Base-by-base conservation (phyloP, 2,329 filamentous ascomycete species). In the Colletotrichum sublineola region DNA sequence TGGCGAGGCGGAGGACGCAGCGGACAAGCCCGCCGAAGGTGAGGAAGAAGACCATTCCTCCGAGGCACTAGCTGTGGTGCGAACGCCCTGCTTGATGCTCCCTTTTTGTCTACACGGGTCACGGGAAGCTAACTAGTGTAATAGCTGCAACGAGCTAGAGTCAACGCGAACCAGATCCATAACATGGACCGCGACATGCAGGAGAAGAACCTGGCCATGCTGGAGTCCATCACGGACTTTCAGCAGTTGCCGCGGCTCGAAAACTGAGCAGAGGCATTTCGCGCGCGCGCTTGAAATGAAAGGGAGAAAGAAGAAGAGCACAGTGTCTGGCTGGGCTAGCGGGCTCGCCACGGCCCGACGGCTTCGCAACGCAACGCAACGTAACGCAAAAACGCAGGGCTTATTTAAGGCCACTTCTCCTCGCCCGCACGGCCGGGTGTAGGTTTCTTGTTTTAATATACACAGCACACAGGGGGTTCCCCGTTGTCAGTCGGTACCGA, bases 11-110 rank as follows among this genome's bases (percentile, higher is more conserved):
- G 77, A 79, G 68, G 78, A 76, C 61, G 80, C 81, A 75, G 77
- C 80, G 57, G 76, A 81, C 75, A 80, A 81, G 68, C 79, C 78
- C 61, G 78, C 81, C 67, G 86, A 87, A 88, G 89, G 87, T 88
- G 89, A 91, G 89, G 83, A 83, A 80, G 86, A 88, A 78, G 90
- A 92, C 80, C 84, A 89, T 84, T 89, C 89, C 81, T 91, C 90
- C 79, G 84, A 86, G 80, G 90, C 90, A 82, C 85, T 92, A 83
- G 89, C 90, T 84, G 89, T 88, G 89, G 90, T 92, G 88, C 86
- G 90, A 84, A 79, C 82, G 81, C 83, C 85, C 85, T 84, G 81
- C 80, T 82, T 84, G 80, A 80, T 81, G 79, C 77, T 80, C 80
- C 77, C 79, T n/a, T 46, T 75, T 76, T 76, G 77, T 75, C 77